Base-by-base conservation (phyloP, 305 asterid genomes). In the Euphrasia arctica region DNA sequence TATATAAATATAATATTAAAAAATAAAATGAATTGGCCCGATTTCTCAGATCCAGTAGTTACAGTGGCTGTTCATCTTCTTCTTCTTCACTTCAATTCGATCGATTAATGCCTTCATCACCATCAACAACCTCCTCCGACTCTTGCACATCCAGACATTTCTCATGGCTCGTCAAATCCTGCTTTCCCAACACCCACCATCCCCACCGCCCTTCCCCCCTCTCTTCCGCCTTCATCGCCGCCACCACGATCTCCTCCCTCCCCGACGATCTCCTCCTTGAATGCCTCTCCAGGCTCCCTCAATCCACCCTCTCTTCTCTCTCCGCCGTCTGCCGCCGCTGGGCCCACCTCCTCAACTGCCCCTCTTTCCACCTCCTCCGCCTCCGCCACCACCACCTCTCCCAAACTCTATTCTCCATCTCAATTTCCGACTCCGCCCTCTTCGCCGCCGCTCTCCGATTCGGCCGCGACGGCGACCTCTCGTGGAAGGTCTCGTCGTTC, bases 271-370 rank as follows among this genome's bases (percentile, higher is more conserved):
- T 52, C 58, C 58, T 52, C 58, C 32, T 52, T 10, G 58, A 52
- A 22, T 52, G 58, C 32, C 56, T 50, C 56, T 50, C 56, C 56
- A 14, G 56, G 18, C 9, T 50, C 9, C 56, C 58, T 25, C 58
- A 22, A 32, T 52, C 58, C 32, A 52, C 58, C 58, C 58, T 52
- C 32, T n/a, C 32, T 15, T 52, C 31, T 25, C 32, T 52, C 5
- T 32, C 58, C 58, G 32, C 58, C 58, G 58, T 52, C n/a, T 52
- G 58, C 58, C 58, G 58, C 10, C 58, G 58, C 9, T 52, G 58
- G 58, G 58, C 58, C 58, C 58, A 52, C 58, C 58, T 52, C 32
- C 32, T 52, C 58, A 52, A 52, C 32, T 52, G 58, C 32, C 58
- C 34, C 32, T 52, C 58, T n/a, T 52, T 52, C 58, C 34, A 8